These are phyloP conservation scores for Zymoseptoria crescenta DNA, from an alignment of 2,329 filamentous ascomycete genomes.

Conservation along the genomic window DNA sequence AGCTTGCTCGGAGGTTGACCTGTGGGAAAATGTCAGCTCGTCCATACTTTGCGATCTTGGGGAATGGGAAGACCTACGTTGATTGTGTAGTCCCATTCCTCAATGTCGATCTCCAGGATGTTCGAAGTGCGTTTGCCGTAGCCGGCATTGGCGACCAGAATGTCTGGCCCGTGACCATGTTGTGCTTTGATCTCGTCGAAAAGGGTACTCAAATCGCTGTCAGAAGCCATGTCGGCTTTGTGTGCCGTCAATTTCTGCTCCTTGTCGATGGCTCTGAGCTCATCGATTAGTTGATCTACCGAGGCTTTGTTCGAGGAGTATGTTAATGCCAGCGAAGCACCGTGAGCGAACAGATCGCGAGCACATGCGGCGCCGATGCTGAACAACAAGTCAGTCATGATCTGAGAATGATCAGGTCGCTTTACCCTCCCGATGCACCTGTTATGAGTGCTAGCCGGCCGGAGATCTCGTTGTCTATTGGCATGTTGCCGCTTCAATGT, in stretches of 20 bases:
- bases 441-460: slow-evolving; percentile 53
- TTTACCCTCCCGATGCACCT: slow-evolving; percentile 54
- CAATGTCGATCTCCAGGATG: slow-evolving; percentile 50
- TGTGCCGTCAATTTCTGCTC: slow-evolving; percentile 45
- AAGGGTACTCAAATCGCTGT: slow-evolving; percentile 47
- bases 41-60: no score
- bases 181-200: slow-evolving; percentile 47
- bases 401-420: not conserved
- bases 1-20: slow-evolving; percentile 56
- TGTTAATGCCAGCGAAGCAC: slow-evolving; percentile 51
- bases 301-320: slow-evolving; percentile 47
- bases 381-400: not conserved
- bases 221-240: slow-evolving; percentile 50
- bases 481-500: slow-evolving; percentile 3
- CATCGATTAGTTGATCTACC: slow-evolving; percentile 38
- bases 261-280: slow-evolving; percentile 16
- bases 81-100: slow-evolving; percentile 58
- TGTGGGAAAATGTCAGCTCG: slow-evolving; percentile 20
- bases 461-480: slow-evolving; percentile 34
- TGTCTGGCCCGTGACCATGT: slow-evolving; percentile 51
- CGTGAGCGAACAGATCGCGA: slow-evolving; percentile 45
- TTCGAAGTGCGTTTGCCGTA: slow-evolving; percentile 51
- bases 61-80: slow-evolving; percentile 49
- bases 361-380: slow-evolving; percentile 57
- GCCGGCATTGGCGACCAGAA: slow-evolving; percentile 60